A percentile compares a stretch with the other conserved stretches of the same genome.
These are phyloP conservation scores for Diaporthe eres DNA, from an alignment of 2,329 filamentous ascomycete genomes.

Conservation along the genomic window DNA sequence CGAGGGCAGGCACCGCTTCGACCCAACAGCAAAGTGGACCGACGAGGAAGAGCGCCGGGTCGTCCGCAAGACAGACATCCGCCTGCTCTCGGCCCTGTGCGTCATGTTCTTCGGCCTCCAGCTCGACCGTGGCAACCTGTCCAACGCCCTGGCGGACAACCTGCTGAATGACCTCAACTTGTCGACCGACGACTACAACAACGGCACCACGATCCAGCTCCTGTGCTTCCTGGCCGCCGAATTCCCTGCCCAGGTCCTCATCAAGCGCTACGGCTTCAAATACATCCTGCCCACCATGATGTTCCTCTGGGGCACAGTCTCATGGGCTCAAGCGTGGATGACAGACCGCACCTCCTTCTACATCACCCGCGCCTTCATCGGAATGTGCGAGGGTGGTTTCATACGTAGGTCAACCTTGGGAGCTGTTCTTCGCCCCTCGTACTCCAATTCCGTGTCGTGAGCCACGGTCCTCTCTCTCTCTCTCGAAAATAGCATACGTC, in stretches of 20 bases:
- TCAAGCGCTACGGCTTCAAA: conserved; percentile 71
- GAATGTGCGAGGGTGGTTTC: conserved; percentile 69
- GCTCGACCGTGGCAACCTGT: conserved; percentile 74
- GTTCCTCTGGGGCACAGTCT: conserved; percentile 63
- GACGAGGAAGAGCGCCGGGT: conserved; percentile 68
- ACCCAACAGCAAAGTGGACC: conserved; percentile 63
- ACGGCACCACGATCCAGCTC: conserved; percentile 70
- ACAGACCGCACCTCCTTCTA: conserved; percentile 62
- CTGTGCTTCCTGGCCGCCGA: conserved; percentile 68
- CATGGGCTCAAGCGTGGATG: conserved; percentile 66
- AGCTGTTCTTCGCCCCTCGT: neutral
- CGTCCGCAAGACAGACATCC: conserved; percentile 66
- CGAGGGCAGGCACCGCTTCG: conserved; percentile 59
- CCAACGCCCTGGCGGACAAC: conserved; percentile 73
- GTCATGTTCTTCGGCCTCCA: conserved; percentile 74
- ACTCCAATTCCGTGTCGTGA: neutral
- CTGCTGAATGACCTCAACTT: conserved; percentile 68
- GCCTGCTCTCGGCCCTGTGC: conserved; percentile 58
- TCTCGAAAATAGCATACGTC: neutral
- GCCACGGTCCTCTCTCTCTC: neutral
- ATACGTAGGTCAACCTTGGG: conserved; percentile 56
- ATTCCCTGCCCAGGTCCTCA: conserved; percentile 70
- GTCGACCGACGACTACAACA: conserved; percentile 68
- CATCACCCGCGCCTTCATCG: conserved; percentile 65
- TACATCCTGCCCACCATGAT: conserved; percentile 68